Percentiles rank a stretch among this genome's conserved stretches.
phyloP scores from a whole-genome alignment of 352 stramenopile species.

The Pythium sp. region DNA sequence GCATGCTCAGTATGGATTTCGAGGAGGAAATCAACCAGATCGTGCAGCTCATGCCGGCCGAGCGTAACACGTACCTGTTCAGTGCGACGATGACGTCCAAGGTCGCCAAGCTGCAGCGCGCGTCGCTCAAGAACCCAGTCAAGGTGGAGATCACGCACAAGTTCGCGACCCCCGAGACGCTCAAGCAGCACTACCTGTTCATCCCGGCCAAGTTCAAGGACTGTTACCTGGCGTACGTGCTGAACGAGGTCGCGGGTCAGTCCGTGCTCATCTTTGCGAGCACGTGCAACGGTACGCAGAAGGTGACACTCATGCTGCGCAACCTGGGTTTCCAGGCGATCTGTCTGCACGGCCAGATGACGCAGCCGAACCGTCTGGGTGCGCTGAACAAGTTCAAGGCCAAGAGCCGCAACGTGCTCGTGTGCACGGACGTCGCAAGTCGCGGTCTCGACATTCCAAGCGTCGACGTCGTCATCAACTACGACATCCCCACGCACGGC shows the following conservation, averaged over 20 bases:
- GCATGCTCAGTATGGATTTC: constrained; percentile 97
- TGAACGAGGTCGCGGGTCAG: constrained; percentile 97
- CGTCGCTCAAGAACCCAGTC: constrained; percentile 95
- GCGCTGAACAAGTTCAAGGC: constrained; percentile 98
- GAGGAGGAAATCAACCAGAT: constrained; percentile 99
- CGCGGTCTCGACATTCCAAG: constrained; percentile 96
- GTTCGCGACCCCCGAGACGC: constrained; percentile 96
- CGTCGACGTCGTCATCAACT: constrained; percentile 99
- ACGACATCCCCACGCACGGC: constrained; percentile 97
- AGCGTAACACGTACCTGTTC: constrained; percentile 97
- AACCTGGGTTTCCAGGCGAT: constrained; percentile 98
- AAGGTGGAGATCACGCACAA: constrained; percentile 98
- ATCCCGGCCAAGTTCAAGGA: constrained; percentile 99
- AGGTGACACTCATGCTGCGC: constrained; percentile 96
- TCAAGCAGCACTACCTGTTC: constrained; percentile 99
- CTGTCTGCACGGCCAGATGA: constrained; percentile 98
- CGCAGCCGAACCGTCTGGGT: constrained; percentile 95
- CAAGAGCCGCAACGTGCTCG: constrained; percentile 85
- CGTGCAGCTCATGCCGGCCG: constrained; percentile 92
- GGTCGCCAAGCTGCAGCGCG: constrained; percentile 97
- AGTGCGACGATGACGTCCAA: constrained; percentile 99
- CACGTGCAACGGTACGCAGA: constrained; percentile 97
- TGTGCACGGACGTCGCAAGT: constrained; percentile 88
- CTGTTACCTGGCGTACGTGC: constrained; percentile 97
- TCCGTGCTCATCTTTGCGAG: constrained; percentile 98